Evolutionary conservation across 805 yeast genomes (phyloP), one percentile per base, ranked within the genome.

Genomic region (Cyberlindnera veronae): DNA sequence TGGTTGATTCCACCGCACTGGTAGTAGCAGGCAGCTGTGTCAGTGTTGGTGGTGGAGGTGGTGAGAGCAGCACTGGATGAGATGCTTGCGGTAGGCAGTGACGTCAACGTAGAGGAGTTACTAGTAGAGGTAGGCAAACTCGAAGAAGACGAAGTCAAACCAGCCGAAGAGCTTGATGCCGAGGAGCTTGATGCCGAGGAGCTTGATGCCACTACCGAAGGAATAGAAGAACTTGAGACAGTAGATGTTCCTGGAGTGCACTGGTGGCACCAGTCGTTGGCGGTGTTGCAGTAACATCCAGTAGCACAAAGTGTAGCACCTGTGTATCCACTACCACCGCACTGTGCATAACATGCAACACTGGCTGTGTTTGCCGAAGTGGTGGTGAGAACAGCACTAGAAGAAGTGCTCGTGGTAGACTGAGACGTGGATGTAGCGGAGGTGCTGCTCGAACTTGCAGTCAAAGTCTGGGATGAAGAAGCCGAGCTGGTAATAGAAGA

Each of bases 251-350:
- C 51, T 13, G 43, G 42, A 26, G 42, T 32, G 36, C 57, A 50
- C 34, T 50, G 55, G 24, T 37, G 35, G 32, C 42, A 53, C 22
- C 12, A 49, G 3, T 39, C 41, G 27, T 49, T 45, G 16, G 29
- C 35, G 11, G 48, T 32, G 3, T 15, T 5, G 33, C 55, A 53
- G 20, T 37, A 27, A 20, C 32, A 33, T 5, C 45, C 50, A 3
- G 15, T 16, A 6, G 29, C 42, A 34, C 55, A 53, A 14, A 30
- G 29, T 6, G 49, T 39, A 8, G 46, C 35, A 3, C 45, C 48
- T 6, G 31, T 27, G 35, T 34, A 46, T 10, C 33, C 27, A 6
- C 13, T 32, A 37, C 54, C 52, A 32, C 56, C 56, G 41, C 54
- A 51, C 20, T 36, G 44, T 9, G 39, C 50, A 24, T 38, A 49